Evolutionary conservation across 768 basidiomycete genomes (phyloP).

Genomic region (Tricholoma sp.): DNA sequence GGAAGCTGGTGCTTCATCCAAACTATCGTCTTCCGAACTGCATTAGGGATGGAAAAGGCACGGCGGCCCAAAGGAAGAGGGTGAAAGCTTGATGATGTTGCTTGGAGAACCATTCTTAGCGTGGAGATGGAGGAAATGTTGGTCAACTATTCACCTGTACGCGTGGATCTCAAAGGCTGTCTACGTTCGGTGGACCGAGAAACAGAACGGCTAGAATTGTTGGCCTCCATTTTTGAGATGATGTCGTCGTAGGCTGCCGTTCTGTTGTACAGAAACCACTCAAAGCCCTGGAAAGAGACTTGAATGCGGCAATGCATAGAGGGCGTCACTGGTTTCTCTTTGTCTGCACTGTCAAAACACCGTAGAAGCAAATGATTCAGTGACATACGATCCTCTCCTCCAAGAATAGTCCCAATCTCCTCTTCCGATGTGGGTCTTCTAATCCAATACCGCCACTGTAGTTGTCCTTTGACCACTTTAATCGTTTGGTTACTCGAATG

Average conservation of each 20-base stretch:
- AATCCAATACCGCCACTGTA: conserved; percentile 95
- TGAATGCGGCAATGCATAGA: conserved; percentile 75
- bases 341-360: conserved; percentile 14
- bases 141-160: conserved; percentile 29
- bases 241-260: conserved; percentile 89
- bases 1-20: conserved; percentile 64
- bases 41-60: conserved; percentile 28
- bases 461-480: conserved; percentile 73
- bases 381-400: conserved; percentile 50
- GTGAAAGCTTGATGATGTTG: conserved; percentile 23
- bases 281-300: conserved; percentile 75
- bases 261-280: conserved; percentile 91
- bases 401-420: conserved; percentile 47
- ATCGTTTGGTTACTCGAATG: conserved; percentile 91
- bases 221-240: conserved; percentile 62
- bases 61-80: conserved; percentile 25
- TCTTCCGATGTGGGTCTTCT: conserved; percentile 73
- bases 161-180: conserved; percentile 33
- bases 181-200: conserved; percentile 35
- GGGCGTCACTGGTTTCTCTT: conserved; percentile 25
- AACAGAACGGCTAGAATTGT: conserved; percentile 26
- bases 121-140: not conserved
- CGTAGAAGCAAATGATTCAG: not conserved
- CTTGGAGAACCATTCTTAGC: conserved; percentile 11
- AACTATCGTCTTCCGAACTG: conserved; percentile 35